Conservation (phyloP, 345 rosid species). For the Sisymbrium altissimum region DNA sequence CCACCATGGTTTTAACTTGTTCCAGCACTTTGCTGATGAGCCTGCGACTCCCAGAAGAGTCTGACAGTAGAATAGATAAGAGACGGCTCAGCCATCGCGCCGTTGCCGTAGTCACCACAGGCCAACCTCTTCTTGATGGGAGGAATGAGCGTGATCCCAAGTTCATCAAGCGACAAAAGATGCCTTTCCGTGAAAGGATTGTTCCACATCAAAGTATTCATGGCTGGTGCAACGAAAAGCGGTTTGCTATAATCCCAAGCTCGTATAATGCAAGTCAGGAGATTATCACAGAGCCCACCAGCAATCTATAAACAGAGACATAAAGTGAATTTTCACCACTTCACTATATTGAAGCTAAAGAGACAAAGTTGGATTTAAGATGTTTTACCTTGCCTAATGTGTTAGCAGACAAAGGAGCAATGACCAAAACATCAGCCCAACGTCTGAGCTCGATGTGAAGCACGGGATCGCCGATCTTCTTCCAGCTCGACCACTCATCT, state of each 20-base stretch:
- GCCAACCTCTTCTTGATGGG: constrained; percentile 81
- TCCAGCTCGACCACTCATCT: constrained; percentile 95
- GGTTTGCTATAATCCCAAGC: constrained; percentile 94
- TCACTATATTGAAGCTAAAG: too few relatives aligned
- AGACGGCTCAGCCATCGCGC: constrained; percentile 92
- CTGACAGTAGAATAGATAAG: constrained; percentile 74
- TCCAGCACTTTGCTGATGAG: constrained; percentile 28
- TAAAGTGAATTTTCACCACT: too few relatives aligned
- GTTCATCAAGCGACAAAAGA: constrained; percentile 75
- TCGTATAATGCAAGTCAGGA: constrained; percentile 79
- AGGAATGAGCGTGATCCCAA: constrained; percentile 82
- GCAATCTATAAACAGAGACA: constrained; percentile 97
- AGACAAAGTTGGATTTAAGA: not conserved
- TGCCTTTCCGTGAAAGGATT: constrained; percentile 90
- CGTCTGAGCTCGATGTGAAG: constrained; percentile 88
- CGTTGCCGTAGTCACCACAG: constrained; percentile 85
- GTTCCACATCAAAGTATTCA: constrained; percentile 92
- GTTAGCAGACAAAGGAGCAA: constrained; percentile 93
- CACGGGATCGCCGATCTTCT: constrained; percentile 74
- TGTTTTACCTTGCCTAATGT: constrained; percentile 97
- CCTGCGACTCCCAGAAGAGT: constrained; percentile 62
- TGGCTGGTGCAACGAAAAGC: constrained; percentile 75
- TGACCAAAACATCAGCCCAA: constrained; percentile 94
- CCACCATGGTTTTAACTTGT: constrained; percentile 12
- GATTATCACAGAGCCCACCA: constrained; percentile 87